phyloP scores from a whole-genome alignment of 257 asterid genomes.

The Paulownia fortunei region DNA sequence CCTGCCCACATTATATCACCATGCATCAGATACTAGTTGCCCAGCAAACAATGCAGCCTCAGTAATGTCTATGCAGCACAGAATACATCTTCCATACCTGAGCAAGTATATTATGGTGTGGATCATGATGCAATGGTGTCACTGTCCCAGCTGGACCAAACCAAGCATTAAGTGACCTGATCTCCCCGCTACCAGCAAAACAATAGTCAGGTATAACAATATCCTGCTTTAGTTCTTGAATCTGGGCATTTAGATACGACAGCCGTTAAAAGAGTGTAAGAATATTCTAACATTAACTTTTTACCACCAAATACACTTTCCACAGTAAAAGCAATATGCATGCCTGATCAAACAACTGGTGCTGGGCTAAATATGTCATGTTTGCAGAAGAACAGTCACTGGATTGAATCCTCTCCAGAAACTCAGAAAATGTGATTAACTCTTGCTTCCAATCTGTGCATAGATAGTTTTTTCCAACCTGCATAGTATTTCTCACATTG shows the following conservation, averaged over 20 bases:
- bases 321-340: neutral
- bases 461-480: slow-evolving; percentile 52
- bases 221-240: slow-evolving; percentile 84
- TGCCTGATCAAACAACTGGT: slow-evolving; percentile 93
- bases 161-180: slow-evolving; percentile 95
- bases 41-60: neutral
- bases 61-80: slow-evolving; percentile 19
- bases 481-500: slow-evolving; percentile 4
- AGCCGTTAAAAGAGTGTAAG: slow-evolving; percentile 1
- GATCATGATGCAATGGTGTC: slow-evolving; percentile 97
- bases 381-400: slow-evolving; percentile 47
- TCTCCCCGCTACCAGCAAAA: slow-evolving; percentile 90
- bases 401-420: slow-evolving; percentile 78
- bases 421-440: slow-evolving; percentile 87
- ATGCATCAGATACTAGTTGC: neutral
- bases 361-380: slow-evolving; percentile 84
- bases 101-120: slow-evolving; percentile 96
- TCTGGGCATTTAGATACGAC: slow-evolving; percentile 54
- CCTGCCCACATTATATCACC: neutral
- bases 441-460: slow-evolving; percentile 64
- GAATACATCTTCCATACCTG: slow-evolving; percentile 62
- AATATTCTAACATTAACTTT: neutral
- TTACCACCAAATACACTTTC: slow-evolving; percentile 15
- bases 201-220: slow-evolving; percentile 93
- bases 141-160: slow-evolving; percentile 97